Evolutionary conservation across 1,139 yeast genomes (phyloP), one percentile per base, ranked within the genome.

Genomic region (Diutina ranongensis): DNA sequence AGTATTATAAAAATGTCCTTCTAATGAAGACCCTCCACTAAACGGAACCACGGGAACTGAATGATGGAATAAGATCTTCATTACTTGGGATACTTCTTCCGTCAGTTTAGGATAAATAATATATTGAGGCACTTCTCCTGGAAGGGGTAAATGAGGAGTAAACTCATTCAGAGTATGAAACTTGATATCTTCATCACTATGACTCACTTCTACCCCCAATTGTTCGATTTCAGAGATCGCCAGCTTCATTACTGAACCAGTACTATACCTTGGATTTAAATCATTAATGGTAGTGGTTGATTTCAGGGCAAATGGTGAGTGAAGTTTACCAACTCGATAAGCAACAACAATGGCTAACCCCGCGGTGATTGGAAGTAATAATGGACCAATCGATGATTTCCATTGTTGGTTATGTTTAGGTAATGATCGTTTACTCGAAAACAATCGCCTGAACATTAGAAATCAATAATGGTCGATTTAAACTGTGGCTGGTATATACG

Each of bases 21-120:
- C 94, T 31, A 85, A 65, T 0, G 94, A 81, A 0, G 94, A 84
- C 49, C 88, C 83, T 0, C 94, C 94, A 1, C 87, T 78, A 55
- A 72, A 80, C 7, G 94, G 87, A 18, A 83, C 78, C 15, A 84
- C 71, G 0, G 95, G 94, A 3, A 85, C 78, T 21, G 70, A 58
- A 57, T 72, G 74, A 52, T 73, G 66, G 57, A 80, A 74, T 40
- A 82, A 78, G 31, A 83, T 65, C 57, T 78, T 74, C 61, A 82
- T 61, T 15, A 84, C 65, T 48, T 68, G 57, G 1, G 83, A 71
- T 2, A 85, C 92, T 50, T 85, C 75, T 50, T 78, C 80, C 0
- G 89, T 80, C 20, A 74, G 60, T 2, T 55, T 59, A 1, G 94
- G 94, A 53, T 66, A 79, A 7, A 83, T 75, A 19, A 84, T 76